Percentiles rank a stretch among this genome's conserved stretches.
phyloP scores from a whole-genome alignment of 2,329 filamentous ascomycete genomes.

The Chaetomiaceae sp. region DNA sequence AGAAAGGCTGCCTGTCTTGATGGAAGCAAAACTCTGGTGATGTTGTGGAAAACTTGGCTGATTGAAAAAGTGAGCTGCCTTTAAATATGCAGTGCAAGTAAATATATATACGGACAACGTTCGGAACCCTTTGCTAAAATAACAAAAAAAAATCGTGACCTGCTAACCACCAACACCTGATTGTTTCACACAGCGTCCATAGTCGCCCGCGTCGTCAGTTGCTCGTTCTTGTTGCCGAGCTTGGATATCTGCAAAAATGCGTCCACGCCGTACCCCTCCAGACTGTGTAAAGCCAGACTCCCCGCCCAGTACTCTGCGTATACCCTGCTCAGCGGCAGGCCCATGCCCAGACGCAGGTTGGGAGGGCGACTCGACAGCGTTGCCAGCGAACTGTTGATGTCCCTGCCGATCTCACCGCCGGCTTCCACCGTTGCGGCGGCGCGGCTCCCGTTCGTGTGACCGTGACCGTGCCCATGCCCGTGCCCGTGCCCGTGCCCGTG shows the following conservation, averaged over 20 bases:
- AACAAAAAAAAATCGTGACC: too few species aligned
- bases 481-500: neutral
- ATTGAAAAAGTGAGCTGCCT: too few species aligned
- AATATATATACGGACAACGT: too few species aligned
- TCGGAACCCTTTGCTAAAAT: too few species aligned
- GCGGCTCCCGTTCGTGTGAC: too few species aligned
- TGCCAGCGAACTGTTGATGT: constrained; percentile 60
- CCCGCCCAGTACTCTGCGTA: constrained; percentile 99
- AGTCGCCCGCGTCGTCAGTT: constrained; percentile 70
- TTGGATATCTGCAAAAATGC: constrained; percentile 95
- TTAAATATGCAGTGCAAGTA: too few species aligned
- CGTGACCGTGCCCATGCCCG: neutral
- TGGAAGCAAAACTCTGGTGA: neutral
- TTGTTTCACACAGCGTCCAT: constrained; percentile 68
- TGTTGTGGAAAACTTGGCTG: too few species aligned
- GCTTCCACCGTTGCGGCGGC: constrained; percentile 28
- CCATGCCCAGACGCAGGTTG: constrained; percentile 84
- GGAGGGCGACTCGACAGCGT: constrained; percentile 79
- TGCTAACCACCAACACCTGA: neutral
- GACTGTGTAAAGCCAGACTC: constrained; percentile 79
- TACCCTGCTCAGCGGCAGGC: constrained; percentile 84
- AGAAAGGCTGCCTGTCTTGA: constrained; percentile 28
- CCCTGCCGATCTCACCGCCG: constrained; percentile 31
- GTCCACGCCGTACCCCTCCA: constrained; percentile 94
- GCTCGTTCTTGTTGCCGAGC: constrained; percentile 96